Base-by-base conservation (phyloP, 2,329 filamentous ascomycete species). In the Colletotrichum sp. region DNA sequence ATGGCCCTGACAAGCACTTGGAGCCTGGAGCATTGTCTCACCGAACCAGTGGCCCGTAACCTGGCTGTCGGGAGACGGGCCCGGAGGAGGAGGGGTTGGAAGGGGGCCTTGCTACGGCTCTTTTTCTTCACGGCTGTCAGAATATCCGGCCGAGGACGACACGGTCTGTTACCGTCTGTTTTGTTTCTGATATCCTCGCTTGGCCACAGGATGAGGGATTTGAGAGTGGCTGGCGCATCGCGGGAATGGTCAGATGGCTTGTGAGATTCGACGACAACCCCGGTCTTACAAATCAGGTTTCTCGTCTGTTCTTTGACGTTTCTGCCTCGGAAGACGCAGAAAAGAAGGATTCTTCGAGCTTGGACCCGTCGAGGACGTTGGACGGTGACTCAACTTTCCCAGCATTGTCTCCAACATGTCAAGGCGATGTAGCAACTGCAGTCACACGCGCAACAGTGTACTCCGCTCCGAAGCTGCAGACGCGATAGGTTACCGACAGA, bases 401-500 rank as follows among this genome's bases (percentile, higher is more conserved):
- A 29, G 25, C 55, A 19, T 59, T 25, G 55, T 59, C 55, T 59
- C 9, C 55, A 16, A 12, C 55, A 59, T 34, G 25, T 67, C 32
- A 29, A 8, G 11, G 30, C 29, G 29, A 62, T 27, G 59, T 32
- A 62, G 29, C 59, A 62, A n/a, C 27, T 32, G 27, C 15, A 67
- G 49, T 34, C 19, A 52, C 25, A 22, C 32, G 32, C 32, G n/a
- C 13, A 19, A 7, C 27, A 15, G 27, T 6, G 36, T 19, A 4
- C 25, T 39, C 55, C 12, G 49, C 62, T 25, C 52, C 22, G 19
- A 34, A 16, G 6, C 66, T 32, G 59, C 59, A 39, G 57, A 22
- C 22, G 59, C 69, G 69, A 75, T 75, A 72, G 69, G 62, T 63
- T 75, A 72, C 62, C 72, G 16, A 72, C 62, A 68, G 30, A 75